Base-by-base conservation (phyloP, 2,329 filamentous ascomycete species). In the Penicillium sp. region DNA sequence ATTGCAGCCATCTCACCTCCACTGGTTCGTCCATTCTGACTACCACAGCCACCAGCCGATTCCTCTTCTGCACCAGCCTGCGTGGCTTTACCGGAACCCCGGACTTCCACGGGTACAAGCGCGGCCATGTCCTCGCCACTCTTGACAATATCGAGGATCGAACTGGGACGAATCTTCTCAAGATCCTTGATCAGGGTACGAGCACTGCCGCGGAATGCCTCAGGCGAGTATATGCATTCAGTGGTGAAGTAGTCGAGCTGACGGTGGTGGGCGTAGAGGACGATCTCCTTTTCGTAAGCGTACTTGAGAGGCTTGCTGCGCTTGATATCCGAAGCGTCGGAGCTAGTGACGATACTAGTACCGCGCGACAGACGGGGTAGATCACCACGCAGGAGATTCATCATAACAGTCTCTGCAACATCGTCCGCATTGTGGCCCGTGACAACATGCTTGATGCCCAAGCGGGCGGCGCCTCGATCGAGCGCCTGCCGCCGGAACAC, bases 371-470 rank as follows among this genome's bases (percentile, higher is more conserved):
- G 78, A 31, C 94, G 86, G 0, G 94, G 90, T 41, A 99, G 75
- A 74, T 99, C 94, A 23, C 92, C 94, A 55, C 94, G 84, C 25
- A 99, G 81, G 27, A 99, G 79, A 70, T 99, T 99, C 94, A 99
- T 99, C 66, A 99, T 82, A 19, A 99, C 91, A 0, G 94, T 99
- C 78, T 99, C 94, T 0, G 94, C 94, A 31, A 97, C 88, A 72
- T 99, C 94, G 65, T 99, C 94, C 1, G 94, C 94, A 71, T 99
- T 99, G 75, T 99, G 94, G 2, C 94, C 94, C 0, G 94, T 99
- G 19, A 99, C 91, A 5, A 99, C 92, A 76, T 99, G 94, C 66
- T 86, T 87, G 68, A 99, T 96, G 0, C 86, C 88, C 55, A 99
- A 78, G 74, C 89, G 87, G 67, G 91, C 92, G 5, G 94, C 92